Evolutionary conservation across 805 yeast species (phyloP), one percentile per base, ranked within the genome.

Genomic region (Starmerella roubikii): DNA sequence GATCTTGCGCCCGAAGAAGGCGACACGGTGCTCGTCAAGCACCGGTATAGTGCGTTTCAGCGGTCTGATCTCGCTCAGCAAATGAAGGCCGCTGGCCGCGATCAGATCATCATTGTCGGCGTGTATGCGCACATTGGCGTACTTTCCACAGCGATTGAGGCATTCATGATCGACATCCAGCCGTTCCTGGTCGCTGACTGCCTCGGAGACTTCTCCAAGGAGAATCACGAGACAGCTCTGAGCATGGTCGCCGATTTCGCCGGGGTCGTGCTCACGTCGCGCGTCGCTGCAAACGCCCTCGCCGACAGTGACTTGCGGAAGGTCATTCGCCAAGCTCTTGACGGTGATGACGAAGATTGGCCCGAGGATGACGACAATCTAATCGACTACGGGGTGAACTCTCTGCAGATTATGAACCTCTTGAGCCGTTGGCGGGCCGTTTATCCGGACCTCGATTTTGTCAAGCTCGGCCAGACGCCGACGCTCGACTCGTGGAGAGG

Each of bases 111-210:
- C n/a, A 33, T 44, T 23, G 40, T 44, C 25, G 47, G 47, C 17
- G 39, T 44, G 3, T 44, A 44, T 26, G 41, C 47, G 4, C 47
- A 44, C 32, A 44, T 44, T n/a, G 47, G 47, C 25, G 40, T 44
- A 22, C 17, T 44, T n/a, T n/a, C 39, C 13, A 44, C 47, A 3
- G 47, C 45, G 12, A 40, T 25, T 18, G 47, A 44, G 15, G 47
- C 47, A 2, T 44, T 44, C 30, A 44, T 44, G 47, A 20, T 27
- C 10, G 47, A 44, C 20, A 44, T 44, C 34, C 41, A 37, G 31
- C 41, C 47, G 3, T 44, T 44, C 25, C 4, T 44, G 27, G 35
- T 41, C 15, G 47, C 44, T 13, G 44, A 44, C 34, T 44, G 44
- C 2, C 24, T 35, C 3, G 47, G 34, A 1, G 47, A 44, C 34